These are phyloP conservation scores for Sclerotinia borealis DNA, from an alignment of 2,329 filamentous ascomycete species.

Conservation along the genomic window DNA sequence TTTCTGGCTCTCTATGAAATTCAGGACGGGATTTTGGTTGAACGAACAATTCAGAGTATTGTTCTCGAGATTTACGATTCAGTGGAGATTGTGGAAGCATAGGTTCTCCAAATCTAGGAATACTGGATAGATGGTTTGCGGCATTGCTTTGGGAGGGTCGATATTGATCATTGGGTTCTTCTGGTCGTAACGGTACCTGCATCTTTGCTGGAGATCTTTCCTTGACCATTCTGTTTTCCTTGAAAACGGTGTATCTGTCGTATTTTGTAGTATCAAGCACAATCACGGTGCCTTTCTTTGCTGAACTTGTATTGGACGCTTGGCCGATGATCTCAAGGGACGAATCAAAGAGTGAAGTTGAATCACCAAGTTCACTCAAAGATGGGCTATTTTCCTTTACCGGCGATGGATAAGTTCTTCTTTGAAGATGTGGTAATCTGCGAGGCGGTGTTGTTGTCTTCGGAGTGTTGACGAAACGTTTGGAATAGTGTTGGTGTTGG, in stretches of 20 bases:
- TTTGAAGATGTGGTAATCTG: neutral
- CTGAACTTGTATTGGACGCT: slow-evolving; percentile 15
- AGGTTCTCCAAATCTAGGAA: slow-evolving; percentile 31
- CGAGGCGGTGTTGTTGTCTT: neutral
- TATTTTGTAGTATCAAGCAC: slow-evolving; percentile 18
- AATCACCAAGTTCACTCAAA: slow-evolving; percentile 30
- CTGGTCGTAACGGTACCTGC: slow-evolving; percentile 20
- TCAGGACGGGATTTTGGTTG: slow-evolving; percentile 31
- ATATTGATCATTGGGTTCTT: slow-evolving; percentile 23
- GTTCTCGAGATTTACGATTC: slow-evolving; percentile 22
- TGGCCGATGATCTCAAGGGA: slow-evolving; percentile 9
- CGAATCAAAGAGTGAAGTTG: slow-evolving; percentile 29
- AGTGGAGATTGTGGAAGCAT: slow-evolving; percentile 31
- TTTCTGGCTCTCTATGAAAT: slow-evolving; percentile 27
- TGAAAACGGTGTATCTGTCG: neutral
- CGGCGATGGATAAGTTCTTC: neutral
- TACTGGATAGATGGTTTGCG: slow-evolving; percentile 14
- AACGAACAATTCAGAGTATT: slow-evolving; percentile 27
- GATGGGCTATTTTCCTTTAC: slow-evolving; percentile 12
- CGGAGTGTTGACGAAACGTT: neutral
- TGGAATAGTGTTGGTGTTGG: neutral
- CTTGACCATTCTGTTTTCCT: slow-evolving; percentile 29
- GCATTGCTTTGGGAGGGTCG: slow-evolving; percentile 9
- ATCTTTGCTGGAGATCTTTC: slow-evolving; percentile 31
- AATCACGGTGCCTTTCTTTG: slow-evolving; percentile 18